Evolutionary conservation across 2,329 filamentous ascomycete species (phyloP).

Genomic region (Aspergillus fructus): DNA sequence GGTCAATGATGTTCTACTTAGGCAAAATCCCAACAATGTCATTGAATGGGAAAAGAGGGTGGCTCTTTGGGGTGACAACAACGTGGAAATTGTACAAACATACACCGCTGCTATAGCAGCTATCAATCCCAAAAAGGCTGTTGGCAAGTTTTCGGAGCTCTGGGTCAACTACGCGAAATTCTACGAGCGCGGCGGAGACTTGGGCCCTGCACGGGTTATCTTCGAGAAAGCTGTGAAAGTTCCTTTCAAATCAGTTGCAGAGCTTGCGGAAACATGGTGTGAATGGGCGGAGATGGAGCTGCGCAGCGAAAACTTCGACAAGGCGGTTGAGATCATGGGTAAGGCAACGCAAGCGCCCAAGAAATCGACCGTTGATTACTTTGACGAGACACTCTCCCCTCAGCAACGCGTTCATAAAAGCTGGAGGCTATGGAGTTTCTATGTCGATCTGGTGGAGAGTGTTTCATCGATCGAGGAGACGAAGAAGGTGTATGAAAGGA

Average conservation of each 20-base stretch:
- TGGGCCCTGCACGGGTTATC: constrained; percentile 83
- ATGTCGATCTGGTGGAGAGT: constrained; percentile 95
- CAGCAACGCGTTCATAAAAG: constrained; percentile 98
- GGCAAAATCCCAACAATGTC: constrained; percentile 96
- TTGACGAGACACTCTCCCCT: constrained; percentile 88
- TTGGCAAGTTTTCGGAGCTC: constrained; percentile 88
- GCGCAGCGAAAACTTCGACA: constrained; percentile 92
- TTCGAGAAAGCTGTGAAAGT: constrained; percentile 98
- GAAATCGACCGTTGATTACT: constrained; percentile 97
- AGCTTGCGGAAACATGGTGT: constrained; percentile 97
- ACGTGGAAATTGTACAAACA: constrained; percentile 84
- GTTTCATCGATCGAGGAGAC: constrained; percentile 90
- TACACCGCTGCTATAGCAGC: constrained; percentile 93
- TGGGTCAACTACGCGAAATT: constrained; percentile 98
- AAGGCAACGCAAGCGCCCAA: constrained; percentile 98
- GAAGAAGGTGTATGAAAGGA: constrained; percentile 90
- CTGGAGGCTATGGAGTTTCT: constrained; percentile 99
- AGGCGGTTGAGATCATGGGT: constrained; percentile 91
- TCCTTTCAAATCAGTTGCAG: constrained; percentile 94
- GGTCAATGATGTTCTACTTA: constrained; percentile 89
- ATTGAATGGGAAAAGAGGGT: constrained; percentile 96
- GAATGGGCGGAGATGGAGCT: constrained; percentile 99
- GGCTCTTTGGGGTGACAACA: constrained; percentile 93
- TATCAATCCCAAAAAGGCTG: constrained; percentile 89
- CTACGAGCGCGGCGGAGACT: constrained; percentile 83